Percentiles rank a stretch among this genome's conserved stretches.
Evolutionary conservation across 139 green algal species (phyloP).

Genomic region (Volvox africanus): DNA sequence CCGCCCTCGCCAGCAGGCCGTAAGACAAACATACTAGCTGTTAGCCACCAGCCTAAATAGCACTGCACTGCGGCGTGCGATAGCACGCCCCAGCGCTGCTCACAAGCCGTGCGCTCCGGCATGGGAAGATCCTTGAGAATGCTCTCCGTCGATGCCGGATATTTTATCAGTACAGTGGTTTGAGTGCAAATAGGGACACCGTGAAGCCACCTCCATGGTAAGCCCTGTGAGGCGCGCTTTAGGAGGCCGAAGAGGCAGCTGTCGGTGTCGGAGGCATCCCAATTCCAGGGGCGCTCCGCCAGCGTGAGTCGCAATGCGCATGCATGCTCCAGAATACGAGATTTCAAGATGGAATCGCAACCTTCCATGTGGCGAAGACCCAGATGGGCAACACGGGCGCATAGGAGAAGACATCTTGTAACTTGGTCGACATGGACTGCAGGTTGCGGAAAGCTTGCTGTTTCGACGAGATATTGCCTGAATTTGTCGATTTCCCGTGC

Average conservation of each 20-base stretch:
- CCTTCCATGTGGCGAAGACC: not conserved
- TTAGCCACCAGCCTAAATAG: constrained; percentile 1
- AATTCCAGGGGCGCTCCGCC: constrained; percentile 6
- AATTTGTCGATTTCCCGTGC: not conserved
- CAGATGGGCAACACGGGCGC: not conserved
- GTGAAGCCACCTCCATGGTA: not conserved
- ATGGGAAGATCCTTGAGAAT: not conserved
- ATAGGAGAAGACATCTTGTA: not conserved
- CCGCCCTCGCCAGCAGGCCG: not conserved
- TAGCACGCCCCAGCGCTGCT: not conserved
- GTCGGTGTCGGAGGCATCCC: not conserved
- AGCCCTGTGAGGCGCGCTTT: not conserved
- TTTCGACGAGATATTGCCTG: not conserved
- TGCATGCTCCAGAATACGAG: not conserved
- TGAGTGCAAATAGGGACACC: not conserved
- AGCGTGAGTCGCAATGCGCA: not conserved
- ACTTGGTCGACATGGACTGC: not conserved
- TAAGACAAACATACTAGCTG: not conserved
- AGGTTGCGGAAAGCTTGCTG: not conserved
- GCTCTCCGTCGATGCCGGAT: not conserved
- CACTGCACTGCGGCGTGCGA: not conserved
- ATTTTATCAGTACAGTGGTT: not conserved
- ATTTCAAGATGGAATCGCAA: not conserved
- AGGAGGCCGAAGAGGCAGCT: constrained; percentile 6
- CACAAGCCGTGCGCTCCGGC: not conserved